Conservation (phyloP, 2,329 filamentous ascomycete species). For the Talaromyces sp. region DNA sequence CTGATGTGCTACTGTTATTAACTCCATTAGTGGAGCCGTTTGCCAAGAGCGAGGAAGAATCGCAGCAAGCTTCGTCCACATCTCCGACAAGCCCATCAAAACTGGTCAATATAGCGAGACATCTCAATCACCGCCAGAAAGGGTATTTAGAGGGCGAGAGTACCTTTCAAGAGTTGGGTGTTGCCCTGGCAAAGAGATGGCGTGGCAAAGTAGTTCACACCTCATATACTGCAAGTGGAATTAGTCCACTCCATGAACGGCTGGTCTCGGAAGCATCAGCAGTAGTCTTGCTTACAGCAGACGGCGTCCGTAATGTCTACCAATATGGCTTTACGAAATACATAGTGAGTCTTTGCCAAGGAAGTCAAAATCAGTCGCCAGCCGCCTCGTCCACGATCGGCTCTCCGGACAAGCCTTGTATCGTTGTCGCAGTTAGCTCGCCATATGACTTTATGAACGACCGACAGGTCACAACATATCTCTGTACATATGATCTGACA, state of each 20-base stretch:
- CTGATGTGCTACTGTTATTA: conserved; percentile 14
- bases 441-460: conserved; percentile 19
- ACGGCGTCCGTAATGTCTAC: conserved; percentile 17
- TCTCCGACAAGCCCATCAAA: neutral
- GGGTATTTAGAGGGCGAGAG: conserved; percentile 14
- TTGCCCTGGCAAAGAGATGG: conserved; percentile 17
- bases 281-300: conserved; percentile 16
- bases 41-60: neutral
- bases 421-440: conserved; percentile 16
- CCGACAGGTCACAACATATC: conserved; percentile 12
- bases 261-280: conserved; percentile 14
- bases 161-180: conserved; percentile 14
- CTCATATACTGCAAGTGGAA: conserved; percentile 17
- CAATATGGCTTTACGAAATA: conserved; percentile 18
- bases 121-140: conserved; percentile 10
- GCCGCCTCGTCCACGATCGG: neutral
- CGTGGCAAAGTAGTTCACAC: conserved; percentile 17
- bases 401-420: conserved; percentile 11
- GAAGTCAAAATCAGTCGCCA: neutral
- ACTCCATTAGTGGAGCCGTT: conserved; percentile 17
- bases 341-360: conserved; percentile 16
- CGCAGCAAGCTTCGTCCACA: neutral
- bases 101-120: conserved; percentile 14
- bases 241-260: conserved; percentile 16
- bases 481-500: conserved; percentile 16